Evolutionary conservation across 148 eudicot genomes (phyloP).

Genomic region (Amaranthus hypochondriacus): DNA sequence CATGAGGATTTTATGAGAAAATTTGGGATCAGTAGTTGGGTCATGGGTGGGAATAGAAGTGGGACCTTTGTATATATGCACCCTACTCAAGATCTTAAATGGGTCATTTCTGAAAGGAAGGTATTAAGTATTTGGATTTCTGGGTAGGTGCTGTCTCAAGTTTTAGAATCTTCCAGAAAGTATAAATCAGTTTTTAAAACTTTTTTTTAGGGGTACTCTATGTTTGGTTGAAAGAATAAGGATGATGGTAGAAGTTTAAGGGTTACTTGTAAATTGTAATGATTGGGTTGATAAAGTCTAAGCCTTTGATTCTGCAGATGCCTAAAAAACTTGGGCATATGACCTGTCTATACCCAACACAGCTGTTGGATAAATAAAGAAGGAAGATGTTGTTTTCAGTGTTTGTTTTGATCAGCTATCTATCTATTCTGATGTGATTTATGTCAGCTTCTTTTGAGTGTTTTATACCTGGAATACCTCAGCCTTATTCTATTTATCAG

Average conservation of each 20-base stretch:
- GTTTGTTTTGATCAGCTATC: not conserved
- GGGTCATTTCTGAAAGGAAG: conserved; percentile 28
- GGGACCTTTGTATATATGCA: conserved; percentile 41
- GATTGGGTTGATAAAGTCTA: conserved; percentile 28
- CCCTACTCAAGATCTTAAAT: conserved; percentile 29
- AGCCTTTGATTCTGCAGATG: conserved; percentile 15
- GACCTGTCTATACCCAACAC: conserved; percentile 19
- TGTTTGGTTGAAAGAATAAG: not conserved
- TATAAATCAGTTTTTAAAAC: not conserved
- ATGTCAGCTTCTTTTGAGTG: not conserved
- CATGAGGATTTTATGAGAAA: conserved; percentile 10
- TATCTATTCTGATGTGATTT: conserved; percentile 11
- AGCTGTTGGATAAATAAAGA: conserved; percentile 12
- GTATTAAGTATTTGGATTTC: conserved; percentile 11
- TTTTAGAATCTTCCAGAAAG: conserved; percentile 33
- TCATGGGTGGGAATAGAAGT: conserved; percentile 22
- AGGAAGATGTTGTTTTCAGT: conserved; percentile 24
- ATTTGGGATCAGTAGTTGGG: conserved; percentile 23
- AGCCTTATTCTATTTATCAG: not conserved
- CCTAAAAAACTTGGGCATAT: conserved; percentile 16
- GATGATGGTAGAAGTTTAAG: conserved; percentile 9
- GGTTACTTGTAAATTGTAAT: conserved; percentile 18
- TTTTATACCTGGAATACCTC: conserved; percentile 5
- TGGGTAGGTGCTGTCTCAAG: conserved; percentile 9
- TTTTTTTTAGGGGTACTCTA: not conserved